Base-by-base conservation (phyloP, 495 filamentous ascomycete species). In the Saxispiralis lemnorum region DNA sequence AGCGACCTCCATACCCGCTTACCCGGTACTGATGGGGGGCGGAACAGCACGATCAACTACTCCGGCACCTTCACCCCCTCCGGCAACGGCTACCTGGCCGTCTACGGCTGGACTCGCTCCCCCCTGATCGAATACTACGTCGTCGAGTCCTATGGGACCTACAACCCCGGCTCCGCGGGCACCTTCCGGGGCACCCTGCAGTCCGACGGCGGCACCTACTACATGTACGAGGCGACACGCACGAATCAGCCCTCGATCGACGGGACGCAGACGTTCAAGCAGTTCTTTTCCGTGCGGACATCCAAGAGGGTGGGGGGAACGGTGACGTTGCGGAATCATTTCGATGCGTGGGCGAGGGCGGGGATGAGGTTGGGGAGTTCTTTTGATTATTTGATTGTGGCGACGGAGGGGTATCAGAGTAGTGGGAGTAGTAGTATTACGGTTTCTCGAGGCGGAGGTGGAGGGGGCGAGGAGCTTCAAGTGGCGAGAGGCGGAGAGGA, bases 81-180 rank as follows among this genome's bases (percentile, higher is more conserved):
- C 13, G 73, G 75, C 13, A 75, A 75, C 16, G 63, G 64, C 31
- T 78, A 78, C 53, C 66, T 79, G 18, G 52, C 72, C 36, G 59
- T 80, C 48, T 77, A 79, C 54, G 73, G 73, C 41, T 79, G 73
- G 76, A 76, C 72, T 18, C 64, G 57, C 11, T 64, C 65, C 57
- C 75, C 76, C 0, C 62, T 78, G 2, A 64, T 77, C 44, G 75
- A 80, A 48, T 78, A 76, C 60, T 78, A 78, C 60, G 67, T 79
- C 43, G 56, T 78, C 39, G 75, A 79, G 54, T 61, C 63, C 52
- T 75, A 63, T 56, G 71, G 72, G 31, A 62, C 52, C 38, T 74
- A 69, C 53, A 67, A 76, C 55, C 74, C 72, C 1, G 19, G 19
- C 28, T 33, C 31, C 17, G 44, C 28, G 14, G 37, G 13, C 24